A percentile compares a stretch with the other conserved stretches of the same genome.
phyloP scores from a whole-genome alignment of 495 filamentous ascomycete species.

The Aspergillus mulundensis region DNA sequence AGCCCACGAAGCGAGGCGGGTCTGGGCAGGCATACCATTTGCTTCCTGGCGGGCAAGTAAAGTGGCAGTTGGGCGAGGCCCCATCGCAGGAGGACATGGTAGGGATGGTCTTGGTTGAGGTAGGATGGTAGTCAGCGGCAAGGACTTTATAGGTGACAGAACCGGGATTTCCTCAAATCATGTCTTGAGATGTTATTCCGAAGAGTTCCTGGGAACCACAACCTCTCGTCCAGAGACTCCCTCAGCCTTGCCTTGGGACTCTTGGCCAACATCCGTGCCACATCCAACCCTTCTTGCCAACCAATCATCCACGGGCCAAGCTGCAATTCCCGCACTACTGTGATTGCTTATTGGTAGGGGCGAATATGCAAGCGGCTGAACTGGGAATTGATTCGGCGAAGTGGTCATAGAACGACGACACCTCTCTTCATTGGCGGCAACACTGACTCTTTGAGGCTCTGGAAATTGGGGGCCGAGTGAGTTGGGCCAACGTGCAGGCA shows the following conservation, averaged over 20 bases:
- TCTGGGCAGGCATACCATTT: conserved; percentile 22
- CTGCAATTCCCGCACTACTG: not conserved
- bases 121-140: not conserved
- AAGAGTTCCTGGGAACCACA: too few species aligned
- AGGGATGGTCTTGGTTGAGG: not conserved
- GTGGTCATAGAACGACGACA: too few species aligned
- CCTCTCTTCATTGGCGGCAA: too few species aligned
- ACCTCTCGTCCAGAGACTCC: too few species aligned
- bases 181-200: too few species aligned
- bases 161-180: not conserved
- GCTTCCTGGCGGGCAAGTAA: conserved; percentile 23
- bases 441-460: too few species aligned
- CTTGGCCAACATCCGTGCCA: not conserved
- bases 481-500: too few species aligned
- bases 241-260: not conserved
- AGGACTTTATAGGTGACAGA: not conserved
- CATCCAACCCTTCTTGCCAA: not conserved
- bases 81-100: not conserved
- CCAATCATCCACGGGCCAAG: not conserved
- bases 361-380: too few species aligned
- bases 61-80: conserved; percentile 11
- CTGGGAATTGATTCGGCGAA: too few species aligned
- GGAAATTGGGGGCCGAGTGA: too few species aligned
- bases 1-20: conserved; percentile 24
- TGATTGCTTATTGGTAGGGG: not conserved